Evolutionary conservation across 371 early-diverging fungal genomes (phyloP).

Genomic region (Zychaea mexicana): DNA sequence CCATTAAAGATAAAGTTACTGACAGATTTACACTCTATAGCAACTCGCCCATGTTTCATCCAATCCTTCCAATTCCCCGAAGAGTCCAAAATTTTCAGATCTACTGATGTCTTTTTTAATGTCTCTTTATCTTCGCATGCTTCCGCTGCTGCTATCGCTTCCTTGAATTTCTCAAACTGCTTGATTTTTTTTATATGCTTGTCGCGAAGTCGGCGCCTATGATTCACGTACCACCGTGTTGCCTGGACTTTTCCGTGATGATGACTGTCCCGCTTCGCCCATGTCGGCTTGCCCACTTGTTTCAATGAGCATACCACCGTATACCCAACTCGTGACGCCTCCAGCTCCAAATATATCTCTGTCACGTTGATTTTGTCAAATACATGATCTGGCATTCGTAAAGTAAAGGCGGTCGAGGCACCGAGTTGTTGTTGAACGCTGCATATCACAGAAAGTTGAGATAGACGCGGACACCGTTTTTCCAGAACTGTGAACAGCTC

Average conservation of each 20-base stretch:
- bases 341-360: not conserved
- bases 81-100: too few relatives aligned
- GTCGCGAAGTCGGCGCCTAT: not conserved
- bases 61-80: not conserved
- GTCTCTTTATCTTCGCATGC: not conserved
- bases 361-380: not conserved
- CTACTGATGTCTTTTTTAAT: too few relatives aligned
- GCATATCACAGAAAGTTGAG: not conserved
- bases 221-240: not conserved
- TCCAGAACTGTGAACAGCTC: not conserved
- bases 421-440: not conserved
- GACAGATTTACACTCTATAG: not conserved
- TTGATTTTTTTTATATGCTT: not conserved
- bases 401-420: not conserved
- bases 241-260: not conserved
- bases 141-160: not conserved
- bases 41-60: not conserved
- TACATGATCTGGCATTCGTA: not conserved
- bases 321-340: not conserved
- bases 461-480: not conserved
- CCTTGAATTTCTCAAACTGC: not conserved
- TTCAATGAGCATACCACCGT: not conserved
- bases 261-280: not conserved
- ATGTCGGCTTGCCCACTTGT: not conserved
- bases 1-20: not conserved